Conservation (phyloP, 2,329 filamentous ascomycete species). For the Aspergillus glaucus region DNA sequence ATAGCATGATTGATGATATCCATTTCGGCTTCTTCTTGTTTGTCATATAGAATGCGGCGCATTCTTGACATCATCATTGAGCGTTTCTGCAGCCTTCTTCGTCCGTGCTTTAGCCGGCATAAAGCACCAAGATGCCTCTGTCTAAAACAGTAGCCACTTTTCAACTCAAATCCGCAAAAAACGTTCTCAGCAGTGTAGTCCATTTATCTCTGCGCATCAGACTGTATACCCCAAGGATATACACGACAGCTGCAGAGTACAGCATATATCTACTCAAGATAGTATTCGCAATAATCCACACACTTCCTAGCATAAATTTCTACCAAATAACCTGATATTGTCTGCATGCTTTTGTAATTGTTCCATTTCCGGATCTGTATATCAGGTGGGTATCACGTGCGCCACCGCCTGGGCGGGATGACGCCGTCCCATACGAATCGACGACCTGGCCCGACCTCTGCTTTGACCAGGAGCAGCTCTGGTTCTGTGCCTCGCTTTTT, state of each 20-base stretch:
- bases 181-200: too few relatives aligned
- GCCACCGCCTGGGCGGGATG: conserved; percentile 2
- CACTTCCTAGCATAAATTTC: too few relatives aligned
- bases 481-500: conserved; percentile 2
- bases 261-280: too few relatives aligned
- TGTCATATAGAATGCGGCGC: background rate
- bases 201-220: too few relatives aligned
- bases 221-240: too few relatives aligned
- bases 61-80: background rate
- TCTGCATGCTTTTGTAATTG: background rate
- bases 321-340: background rate
- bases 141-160: too few relatives aligned
- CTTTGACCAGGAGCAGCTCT: conserved; percentile 2
- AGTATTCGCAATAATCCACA: too few relatives aligned
- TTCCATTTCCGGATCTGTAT: background rate
- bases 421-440: background rate
- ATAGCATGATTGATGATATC: background rate
- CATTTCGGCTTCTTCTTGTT: background rate
- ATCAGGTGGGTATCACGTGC: conserved; percentile 4
- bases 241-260: too few relatives aligned
- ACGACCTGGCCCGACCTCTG: conserved; percentile 2
- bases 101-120: too few relatives aligned
- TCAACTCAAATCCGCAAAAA: too few relatives aligned
- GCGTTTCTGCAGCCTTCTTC: too few relatives aligned
- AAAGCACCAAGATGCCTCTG: too few relatives aligned